These are phyloP conservation scores for Dendrobium huoshanense DNA, from an alignment of 106 monocot species.

Conservation along the genomic window DNA sequence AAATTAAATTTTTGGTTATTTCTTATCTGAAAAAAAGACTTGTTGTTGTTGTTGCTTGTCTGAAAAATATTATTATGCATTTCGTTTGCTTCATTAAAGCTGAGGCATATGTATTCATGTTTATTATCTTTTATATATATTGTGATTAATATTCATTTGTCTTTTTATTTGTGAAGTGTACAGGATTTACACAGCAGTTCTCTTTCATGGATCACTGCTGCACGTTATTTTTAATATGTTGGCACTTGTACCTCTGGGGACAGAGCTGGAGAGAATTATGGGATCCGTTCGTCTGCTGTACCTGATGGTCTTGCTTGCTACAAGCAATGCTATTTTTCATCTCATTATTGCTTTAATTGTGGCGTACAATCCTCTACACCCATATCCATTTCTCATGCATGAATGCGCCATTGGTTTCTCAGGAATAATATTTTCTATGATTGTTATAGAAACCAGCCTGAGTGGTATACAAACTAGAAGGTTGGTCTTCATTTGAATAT, in stretches of 20 bases:
- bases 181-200: constrained; percentile 78
- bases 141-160: background rate
- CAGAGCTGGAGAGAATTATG: constrained; percentile 86
- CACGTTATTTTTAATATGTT: constrained; percentile 97
- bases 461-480: constrained; percentile 84
- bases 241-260: constrained; percentile 81
- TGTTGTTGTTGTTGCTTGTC: too few species aligned
- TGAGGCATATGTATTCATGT: background rate
- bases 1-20: background rate
- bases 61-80: background rate
- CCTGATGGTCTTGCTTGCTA: constrained; percentile 73
- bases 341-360: constrained; percentile 61
- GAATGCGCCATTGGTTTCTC: constrained; percentile 95
- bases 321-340: constrained; percentile 74
- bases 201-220: constrained; percentile 86
- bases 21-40: background rate
- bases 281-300: constrained; percentile 79
- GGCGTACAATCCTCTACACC: constrained; percentile 61
- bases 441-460: constrained; percentile 89
- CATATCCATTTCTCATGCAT: constrained; percentile 43
- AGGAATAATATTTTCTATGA: constrained; percentile 88
- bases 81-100: background rate
- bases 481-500: constrained; percentile 21
- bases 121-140: background rate
- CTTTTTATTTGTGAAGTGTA: constrained; percentile 54